These are phyloP conservation scores for Isatis lusitanica DNA, from an alignment of 441 rosid species.

Conservation along the genomic window DNA sequence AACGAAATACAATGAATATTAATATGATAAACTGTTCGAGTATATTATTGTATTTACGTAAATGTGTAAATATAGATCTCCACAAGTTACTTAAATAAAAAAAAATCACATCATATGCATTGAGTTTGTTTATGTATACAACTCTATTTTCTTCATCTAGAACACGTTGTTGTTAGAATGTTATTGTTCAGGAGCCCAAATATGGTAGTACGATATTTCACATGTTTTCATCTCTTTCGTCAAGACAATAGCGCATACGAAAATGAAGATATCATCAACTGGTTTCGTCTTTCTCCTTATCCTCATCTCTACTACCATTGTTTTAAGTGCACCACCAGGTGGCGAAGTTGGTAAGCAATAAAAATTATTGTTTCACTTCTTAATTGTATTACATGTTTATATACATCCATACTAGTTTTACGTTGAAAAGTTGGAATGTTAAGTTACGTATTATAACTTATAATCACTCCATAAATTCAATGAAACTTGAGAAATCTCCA, in stretches of 20 bases:
- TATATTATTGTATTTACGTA: background rate
- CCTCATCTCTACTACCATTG: background rate
- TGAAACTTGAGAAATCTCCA: background rate
- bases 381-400: background rate
- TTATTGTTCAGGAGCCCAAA: background rate
- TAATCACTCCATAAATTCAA: background rate
- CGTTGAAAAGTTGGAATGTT: background rate
- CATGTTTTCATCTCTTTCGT: background rate
- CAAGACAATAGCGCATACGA: background rate
- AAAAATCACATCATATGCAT: conserved; percentile 19
- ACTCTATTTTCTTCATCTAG: conserved; percentile 16
- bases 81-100: background rate
- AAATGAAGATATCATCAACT: conserved; percentile 18
- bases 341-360: conserved; percentile 35
- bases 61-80: background rate
- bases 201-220: background rate
- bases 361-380: background rate
- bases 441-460: too few relatives aligned
- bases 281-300: background rate
- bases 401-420: background rate
- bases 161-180: background rate
- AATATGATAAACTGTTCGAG: background rate
- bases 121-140: conserved; percentile 24
- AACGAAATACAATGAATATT: background rate
- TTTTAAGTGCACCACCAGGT: conserved; percentile 8